These are phyloP conservation scores for Penicillium oxalicum DNA, from an alignment of 2,329 filamentous ascomycete genomes.

Conservation along the genomic window DNA sequence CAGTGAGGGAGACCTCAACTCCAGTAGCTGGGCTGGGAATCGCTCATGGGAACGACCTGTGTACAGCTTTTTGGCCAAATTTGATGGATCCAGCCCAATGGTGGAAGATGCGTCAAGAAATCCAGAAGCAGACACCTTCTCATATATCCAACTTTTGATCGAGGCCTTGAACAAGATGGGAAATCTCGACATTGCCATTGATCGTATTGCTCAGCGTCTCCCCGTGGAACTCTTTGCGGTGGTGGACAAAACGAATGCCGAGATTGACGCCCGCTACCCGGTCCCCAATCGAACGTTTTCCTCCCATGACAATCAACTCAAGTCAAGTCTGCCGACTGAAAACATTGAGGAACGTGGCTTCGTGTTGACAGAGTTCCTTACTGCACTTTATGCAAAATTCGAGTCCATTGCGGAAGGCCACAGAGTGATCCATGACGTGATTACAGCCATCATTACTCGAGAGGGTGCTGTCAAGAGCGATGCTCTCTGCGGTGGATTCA, in stretches of 20 bases:
- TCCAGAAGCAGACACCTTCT: conserved; percentile 90
- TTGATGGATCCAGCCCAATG: conserved; percentile 53
- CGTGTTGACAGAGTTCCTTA: conserved; percentile 85
- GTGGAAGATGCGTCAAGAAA: conserved; percentile 88
- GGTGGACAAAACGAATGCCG: conserved; percentile 89
- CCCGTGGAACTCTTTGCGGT: conserved; percentile 91
- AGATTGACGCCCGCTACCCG: conserved; percentile 90
- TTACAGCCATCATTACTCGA: conserved; percentile 75
- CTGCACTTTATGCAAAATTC: conserved; percentile 91
- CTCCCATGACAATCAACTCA: conserved; percentile 40
- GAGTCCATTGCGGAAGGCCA: conserved; percentile 96
- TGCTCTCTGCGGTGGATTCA: conserved; percentile 78
- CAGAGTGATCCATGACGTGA: conserved; percentile 85
- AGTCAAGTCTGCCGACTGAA: conserved; percentile 56
- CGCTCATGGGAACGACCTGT: conserved; percentile 49
- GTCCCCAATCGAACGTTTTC: conserved; percentile 57
- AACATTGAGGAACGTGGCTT: conserved; percentile 73
- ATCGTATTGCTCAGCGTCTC: conserved; percentile 84
- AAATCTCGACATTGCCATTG: conserved; percentile 75
- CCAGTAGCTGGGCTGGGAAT: conserved; percentile 24
- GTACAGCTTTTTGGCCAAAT: conserved; percentile 52
- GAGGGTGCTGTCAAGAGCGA: conserved; percentile 62
- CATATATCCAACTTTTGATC: conserved; percentile 80
- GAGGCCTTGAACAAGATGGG: conserved; percentile 88
- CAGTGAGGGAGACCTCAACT: conserved; percentile 30